Evolutionary conservation across 805 yeast species (phyloP), one percentile per base, ranked within the genome.

Genomic region (Ogataea nitratoaversa): DNA sequence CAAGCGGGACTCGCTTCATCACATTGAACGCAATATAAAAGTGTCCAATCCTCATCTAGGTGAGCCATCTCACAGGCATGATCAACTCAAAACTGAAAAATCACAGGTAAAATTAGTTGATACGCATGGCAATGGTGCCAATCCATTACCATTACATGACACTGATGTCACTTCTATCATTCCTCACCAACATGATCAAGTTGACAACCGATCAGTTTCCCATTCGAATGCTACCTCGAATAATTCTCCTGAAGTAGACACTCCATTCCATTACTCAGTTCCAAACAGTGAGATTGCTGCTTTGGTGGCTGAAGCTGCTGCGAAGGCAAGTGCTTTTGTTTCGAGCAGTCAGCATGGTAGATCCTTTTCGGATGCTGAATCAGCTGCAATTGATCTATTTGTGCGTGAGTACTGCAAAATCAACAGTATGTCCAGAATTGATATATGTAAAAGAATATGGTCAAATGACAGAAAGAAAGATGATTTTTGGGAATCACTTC

Each of bases 361-460:
- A 24, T 49, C 61, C 9, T 86, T 86, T 53, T 68, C 84, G 1
- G 64, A 60, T 19, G 84, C 79, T 36, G 98, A 90, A 61, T 71
- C 68, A 14, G 71, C 66, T 17, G 84, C 87, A 0, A 76, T 90
- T 46, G 91, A 87, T 42, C 73, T 74, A 40, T 88, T 85, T 52
- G 77, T 90, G 44, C 63, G 67, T 13, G 82, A 82, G 17, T 91
- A 85, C 56, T 79, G 85, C 50, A 70, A 66, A 32, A 72, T 82
- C 47, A 72, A 83, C 54, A 72, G 72, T 23, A 66, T 86, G 60
- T 71, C 80, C 8, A 68, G 88, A 39, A 74, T 74, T 33, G 84
- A 82, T 41, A 74, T 90, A 6, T 84, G 96, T 61, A 80, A 79
- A 50, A 70, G 96, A 34, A 85, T 90, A 17, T 90, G 98, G 98